Evolutionary conservation across 306 rosid genomes (phyloP).

Genomic region (Lithocarpus polystachyus): DNA sequence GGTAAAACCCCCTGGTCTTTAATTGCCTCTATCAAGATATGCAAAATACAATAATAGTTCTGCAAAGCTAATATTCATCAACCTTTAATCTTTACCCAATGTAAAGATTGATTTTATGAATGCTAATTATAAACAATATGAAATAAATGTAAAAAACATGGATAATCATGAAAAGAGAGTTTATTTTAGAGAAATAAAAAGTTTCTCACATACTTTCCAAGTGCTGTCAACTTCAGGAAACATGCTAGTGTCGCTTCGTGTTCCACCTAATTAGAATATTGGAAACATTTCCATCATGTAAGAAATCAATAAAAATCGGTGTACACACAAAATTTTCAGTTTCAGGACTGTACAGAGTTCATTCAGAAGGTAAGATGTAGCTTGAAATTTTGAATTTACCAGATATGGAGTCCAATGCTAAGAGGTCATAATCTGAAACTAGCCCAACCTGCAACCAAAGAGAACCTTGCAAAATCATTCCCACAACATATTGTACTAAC

Average conservation of each 20-base stretch:
- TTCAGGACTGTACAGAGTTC: background rate
- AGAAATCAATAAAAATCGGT: background rate
- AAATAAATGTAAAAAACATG: slow-evolving; percentile 1
- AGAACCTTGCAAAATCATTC: slow-evolving; percentile 25
- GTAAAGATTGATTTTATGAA: background rate
- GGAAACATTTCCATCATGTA: background rate
- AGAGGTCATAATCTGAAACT: slow-evolving; percentile 90
- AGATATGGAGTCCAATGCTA: slow-evolving; percentile 87
- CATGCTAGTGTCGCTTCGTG: slow-evolving; percentile 57
- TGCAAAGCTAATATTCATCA: background rate
- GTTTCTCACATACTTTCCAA: slow-evolving; percentile 70
- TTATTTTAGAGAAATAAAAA: background rate
- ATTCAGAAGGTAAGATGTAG: background rate
- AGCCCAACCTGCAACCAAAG: slow-evolving; percentile 77
- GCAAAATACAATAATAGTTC: background rate
- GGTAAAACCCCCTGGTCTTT: background rate
- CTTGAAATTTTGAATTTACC: slow-evolving; percentile 36
- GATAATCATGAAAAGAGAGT: slow-evolving; percentile 5
- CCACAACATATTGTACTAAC: slow-evolving; percentile 1
- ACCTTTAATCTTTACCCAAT: no score
- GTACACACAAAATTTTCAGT: background rate
- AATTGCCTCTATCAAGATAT: background rate
- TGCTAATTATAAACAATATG: background rate
- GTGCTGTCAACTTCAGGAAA: slow-evolving; percentile 89
- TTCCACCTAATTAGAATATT: slow-evolving; percentile 53